A percentile compares a stretch with the other conserved stretches of the same genome.
Conservation (phyloP, 1,139 yeast genomes). For the Kluyveromyces marxianus region DNA sequence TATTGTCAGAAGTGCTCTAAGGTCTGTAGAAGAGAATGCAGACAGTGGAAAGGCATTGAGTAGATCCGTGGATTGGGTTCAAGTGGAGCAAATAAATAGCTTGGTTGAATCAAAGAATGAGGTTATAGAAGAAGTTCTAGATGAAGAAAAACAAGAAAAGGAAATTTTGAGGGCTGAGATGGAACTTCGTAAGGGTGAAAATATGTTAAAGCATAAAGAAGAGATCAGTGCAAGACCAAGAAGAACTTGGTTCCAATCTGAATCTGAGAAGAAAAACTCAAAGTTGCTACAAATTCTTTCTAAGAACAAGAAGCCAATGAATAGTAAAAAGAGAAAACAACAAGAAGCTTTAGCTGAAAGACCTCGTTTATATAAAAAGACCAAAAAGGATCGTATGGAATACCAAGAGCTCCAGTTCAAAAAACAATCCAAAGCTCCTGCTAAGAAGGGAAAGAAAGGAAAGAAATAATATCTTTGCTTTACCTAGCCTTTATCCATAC, state of each 20-base stretch:
- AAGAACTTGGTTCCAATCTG: conserved; percentile 93
- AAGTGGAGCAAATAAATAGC: conserved; percentile 60
- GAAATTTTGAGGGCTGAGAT: conserved; percentile 83
- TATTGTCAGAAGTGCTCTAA: conserved; percentile 83
- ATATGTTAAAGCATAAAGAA: conserved; percentile 65
- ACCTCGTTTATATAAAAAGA: conserved; percentile 59
- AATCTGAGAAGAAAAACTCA: conserved; percentile 54
- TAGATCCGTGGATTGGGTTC: conserved; percentile 79
- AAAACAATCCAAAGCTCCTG: conserved; percentile 28
- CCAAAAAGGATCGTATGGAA: conserved; percentile 51
- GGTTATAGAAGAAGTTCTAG: conserved; percentile 65
- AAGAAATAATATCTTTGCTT: conserved; percentile 8
- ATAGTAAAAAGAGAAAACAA: conserved; percentile 53
- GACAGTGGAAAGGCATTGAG: conserved; percentile 58
- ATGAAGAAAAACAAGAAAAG: conserved; percentile 84
- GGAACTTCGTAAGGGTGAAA: conserved; percentile 80
- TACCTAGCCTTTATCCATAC: background rate
- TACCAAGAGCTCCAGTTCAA: conserved; percentile 40
- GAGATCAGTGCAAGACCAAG: conserved; percentile 88
- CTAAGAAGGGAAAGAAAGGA: conserved; percentile 24
- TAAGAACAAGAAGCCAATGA: conserved; percentile 43
- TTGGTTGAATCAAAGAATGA: conserved; percentile 52
- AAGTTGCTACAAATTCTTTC: conserved; percentile 25
- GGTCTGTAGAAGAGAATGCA: conserved; percentile 43
- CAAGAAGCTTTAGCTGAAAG: conserved; percentile 41